phyloP scores from a whole-genome alignment of 2,329 filamentous ascomycete genomes.

The Magnaporthiopsis incrustans region DNA sequence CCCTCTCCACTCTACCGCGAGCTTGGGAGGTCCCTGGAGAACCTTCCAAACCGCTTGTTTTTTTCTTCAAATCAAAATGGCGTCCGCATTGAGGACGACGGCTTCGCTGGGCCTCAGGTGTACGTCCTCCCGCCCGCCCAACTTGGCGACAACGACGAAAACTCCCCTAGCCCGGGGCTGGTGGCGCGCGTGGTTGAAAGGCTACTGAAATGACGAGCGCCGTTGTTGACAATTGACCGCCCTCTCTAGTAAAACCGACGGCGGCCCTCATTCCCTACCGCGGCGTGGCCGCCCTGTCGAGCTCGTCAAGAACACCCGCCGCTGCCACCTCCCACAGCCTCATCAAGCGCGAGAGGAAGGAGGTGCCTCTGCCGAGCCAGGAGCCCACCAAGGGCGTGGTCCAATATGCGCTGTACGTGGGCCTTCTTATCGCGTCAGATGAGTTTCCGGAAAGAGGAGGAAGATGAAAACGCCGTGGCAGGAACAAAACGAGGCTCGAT shows the following conservation, averaged over 20 bases:
- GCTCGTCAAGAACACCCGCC: slow-evolving; percentile 56
- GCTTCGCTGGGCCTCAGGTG: slow-evolving; percentile 41
- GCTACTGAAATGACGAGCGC: background rate
- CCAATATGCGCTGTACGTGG: slow-evolving; percentile 77
- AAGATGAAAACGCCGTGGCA: too few relatives aligned
- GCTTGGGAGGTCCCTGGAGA: slow-evolving; percentile 1
- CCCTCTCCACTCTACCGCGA: slow-evolving; percentile 3
- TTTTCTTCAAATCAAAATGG: slow-evolving; percentile 28
- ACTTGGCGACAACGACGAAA: background rate
- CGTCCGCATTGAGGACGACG: slow-evolving; percentile 40
- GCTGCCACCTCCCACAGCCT: slow-evolving; percentile 39
- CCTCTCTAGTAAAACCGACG: slow-evolving; percentile 6
- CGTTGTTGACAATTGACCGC: slow-evolving; percentile 1
- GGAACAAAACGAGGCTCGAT: background rate
- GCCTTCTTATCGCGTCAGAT: background rate
- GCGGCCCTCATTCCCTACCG: slow-evolving; percentile 40
- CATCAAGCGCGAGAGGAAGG: slow-evolving; percentile 49
- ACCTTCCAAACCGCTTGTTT: background rate
- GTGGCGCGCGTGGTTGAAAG: background rate
- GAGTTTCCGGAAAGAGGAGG: background rate
- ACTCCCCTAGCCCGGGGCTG: background rate
- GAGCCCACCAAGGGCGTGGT: slow-evolving; percentile 71
- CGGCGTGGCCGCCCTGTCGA: slow-evolving; percentile 56
- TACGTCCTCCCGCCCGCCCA: background rate
- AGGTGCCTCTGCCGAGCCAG: slow-evolving; percentile 72